Evolutionary conservation across 169 alveolate genomes (phyloP).

Genomic region (Fabrea salina): DNA sequence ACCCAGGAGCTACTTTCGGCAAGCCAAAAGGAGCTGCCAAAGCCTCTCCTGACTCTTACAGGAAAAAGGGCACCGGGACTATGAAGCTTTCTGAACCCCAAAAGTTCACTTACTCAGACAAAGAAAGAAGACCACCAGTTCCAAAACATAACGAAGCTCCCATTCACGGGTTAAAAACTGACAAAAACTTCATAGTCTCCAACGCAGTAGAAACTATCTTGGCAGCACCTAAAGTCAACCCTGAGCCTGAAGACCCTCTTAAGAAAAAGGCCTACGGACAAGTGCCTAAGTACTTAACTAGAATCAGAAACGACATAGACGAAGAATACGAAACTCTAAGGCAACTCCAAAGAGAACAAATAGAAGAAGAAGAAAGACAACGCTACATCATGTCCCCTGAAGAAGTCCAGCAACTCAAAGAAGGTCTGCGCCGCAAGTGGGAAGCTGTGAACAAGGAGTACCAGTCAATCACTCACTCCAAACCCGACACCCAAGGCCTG

Average conservation of each 20-base stretch:
- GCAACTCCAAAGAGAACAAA: constrained; percentile 24
- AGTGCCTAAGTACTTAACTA: constrained; percentile 75
- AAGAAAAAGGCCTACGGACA: constrained; percentile 78
- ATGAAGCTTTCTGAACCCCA: constrained; percentile 22
- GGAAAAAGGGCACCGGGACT: constrained; percentile 28
- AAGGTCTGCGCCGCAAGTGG: constrained; percentile 85
- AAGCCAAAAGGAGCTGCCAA: constrained; percentile 66
- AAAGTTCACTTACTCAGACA: constrained; percentile 26
- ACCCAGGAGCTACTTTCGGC: constrained; percentile 76
- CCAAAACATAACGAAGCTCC: constrained; percentile 83
- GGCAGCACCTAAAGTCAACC: constrained; percentile 53
- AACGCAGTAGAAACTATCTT: constrained; percentile 82
- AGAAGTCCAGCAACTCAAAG: constrained; percentile 55
- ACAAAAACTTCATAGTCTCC: constrained; percentile 82
- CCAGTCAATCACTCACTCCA: constrained; percentile 72
- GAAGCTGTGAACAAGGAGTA: constrained; percentile 80
- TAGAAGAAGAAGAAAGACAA: constrained; percentile 15
- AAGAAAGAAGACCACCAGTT: constrained; percentile 62
- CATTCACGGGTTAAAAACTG: constrained; percentile 76
- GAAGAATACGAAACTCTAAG: constrained; percentile 60
- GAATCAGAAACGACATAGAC: constrained; percentile 71
- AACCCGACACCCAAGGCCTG: constrained; percentile 80
- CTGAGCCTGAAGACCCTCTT: constrained; percentile 49
- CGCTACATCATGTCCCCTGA: neutral
- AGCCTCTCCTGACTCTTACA: constrained; percentile 45